These are phyloP conservation scores for Cladophialophora exuberans DNA, from an alignment of 2,329 filamentous ascomycete genomes.

Conservation along the genomic window DNA sequence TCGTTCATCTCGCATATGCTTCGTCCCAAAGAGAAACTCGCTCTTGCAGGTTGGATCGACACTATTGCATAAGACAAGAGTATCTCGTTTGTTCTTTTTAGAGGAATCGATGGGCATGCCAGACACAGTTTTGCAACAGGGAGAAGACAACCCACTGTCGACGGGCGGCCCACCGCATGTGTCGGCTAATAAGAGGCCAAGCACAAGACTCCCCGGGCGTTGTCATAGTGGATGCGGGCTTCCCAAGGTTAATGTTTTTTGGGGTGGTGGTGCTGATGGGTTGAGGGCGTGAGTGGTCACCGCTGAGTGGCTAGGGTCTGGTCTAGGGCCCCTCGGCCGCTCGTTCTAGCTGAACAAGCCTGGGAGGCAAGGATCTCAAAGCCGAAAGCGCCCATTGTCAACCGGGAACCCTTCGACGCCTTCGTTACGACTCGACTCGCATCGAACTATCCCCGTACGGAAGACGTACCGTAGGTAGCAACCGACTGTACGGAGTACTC, in stretches of 20 bases:
- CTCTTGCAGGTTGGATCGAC: not conserved
- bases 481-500: slow-evolving; percentile 1
- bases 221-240: slow-evolving; percentile 7
- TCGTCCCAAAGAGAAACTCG: not conserved
- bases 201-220: slow-evolving; percentile 1
- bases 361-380: slow-evolving; percentile 10
- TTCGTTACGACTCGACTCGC: slow-evolving; percentile 12
- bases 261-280: not conserved
- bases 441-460: slow-evolving; percentile 7
- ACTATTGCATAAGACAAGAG: no score
- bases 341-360: no score
- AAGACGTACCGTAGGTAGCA: not conserved
- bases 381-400: slow-evolving; percentile 12
- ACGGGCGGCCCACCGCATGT: not conserved
- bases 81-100: no score
- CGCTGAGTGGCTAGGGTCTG: no score
- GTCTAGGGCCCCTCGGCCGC: no score
- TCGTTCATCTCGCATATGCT: slow-evolving; percentile 4
- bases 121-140: not conserved
- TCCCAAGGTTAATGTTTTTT: slow-evolving; percentile 1
- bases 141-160: not conserved
- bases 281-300: no score
- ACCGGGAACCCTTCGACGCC: not conserved
- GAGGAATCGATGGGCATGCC: not conserved
- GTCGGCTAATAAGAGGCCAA: not conserved